Evolutionary conservation across 768 basidiomycete genomes (phyloP).

Genomic region (Pisolithus microcarpus): DNA sequence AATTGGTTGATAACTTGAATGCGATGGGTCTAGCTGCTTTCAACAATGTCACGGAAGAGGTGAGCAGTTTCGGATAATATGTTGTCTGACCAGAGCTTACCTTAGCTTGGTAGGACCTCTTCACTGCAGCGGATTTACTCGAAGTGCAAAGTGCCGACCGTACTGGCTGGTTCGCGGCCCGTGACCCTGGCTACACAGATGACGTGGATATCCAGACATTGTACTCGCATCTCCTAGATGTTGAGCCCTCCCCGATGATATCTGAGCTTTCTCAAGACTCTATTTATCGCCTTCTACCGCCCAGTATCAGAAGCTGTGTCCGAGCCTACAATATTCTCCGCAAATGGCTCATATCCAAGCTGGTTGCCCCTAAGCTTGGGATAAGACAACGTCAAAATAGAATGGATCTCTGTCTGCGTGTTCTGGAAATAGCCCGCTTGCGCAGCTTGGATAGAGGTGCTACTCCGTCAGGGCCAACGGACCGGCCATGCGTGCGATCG

Average conservation of each 20-base stretch:
- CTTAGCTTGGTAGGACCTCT: constrained; percentile 51
- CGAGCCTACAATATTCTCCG: constrained; percentile 70
- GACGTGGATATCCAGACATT: constrained; percentile 74
- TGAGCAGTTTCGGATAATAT: constrained; percentile 22
- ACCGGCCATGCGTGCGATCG: constrained; percentile 63
- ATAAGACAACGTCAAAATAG: constrained; percentile 57
- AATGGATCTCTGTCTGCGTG: constrained; percentile 65
- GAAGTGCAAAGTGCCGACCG: constrained; percentile 77
- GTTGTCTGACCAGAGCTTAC: constrained; percentile 4
- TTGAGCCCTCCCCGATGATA: constrained; percentile 66
- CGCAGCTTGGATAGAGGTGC: constrained; percentile 41
- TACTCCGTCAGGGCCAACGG: constrained; percentile 33
- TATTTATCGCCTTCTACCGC: constrained; percentile 68
- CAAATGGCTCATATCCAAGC: constrained; percentile 70
- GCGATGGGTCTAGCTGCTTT: constrained; percentile 70
- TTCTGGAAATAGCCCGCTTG: constrained; percentile 66
- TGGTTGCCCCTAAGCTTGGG: constrained; percentile 59
- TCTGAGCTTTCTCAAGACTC: constrained; percentile 64
- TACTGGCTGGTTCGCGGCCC: constrained; percentile 64
- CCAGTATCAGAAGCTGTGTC: constrained; percentile 67
- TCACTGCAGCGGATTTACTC: constrained; percentile 67
- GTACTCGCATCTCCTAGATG: constrained; percentile 63
- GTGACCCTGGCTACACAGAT: constrained; percentile 52
- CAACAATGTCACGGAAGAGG: constrained; percentile 73
- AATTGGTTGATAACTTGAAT: constrained; percentile 72